Evolutionary conservation across 2,329 filamentous ascomycete genomes (phyloP).

Genomic region (Fusarium sp.): DNA sequence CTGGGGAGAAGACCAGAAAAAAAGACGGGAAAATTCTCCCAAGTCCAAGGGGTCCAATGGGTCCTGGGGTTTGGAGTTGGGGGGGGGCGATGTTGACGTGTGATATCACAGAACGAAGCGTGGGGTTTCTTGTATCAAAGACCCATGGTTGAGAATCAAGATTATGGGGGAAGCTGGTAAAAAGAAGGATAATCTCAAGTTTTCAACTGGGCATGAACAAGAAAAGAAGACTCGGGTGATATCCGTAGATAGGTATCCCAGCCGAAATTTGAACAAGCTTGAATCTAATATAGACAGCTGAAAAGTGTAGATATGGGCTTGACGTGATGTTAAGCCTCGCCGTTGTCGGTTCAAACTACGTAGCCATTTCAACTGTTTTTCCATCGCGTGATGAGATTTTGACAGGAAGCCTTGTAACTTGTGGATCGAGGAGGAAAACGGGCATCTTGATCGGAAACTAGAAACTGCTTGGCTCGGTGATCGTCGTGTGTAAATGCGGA

Average conservation of each 20-base stretch:
- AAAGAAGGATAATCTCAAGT: background rate
- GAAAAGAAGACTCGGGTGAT: constrained; percentile 15
- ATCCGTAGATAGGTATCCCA: constrained; percentile 17
- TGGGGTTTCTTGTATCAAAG: constrained; percentile 30
- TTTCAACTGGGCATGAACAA: background rate
- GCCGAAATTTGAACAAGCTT: constrained; percentile 21
- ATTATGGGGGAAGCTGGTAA: constrained; percentile 14
- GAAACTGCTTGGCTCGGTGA: constrained; percentile 14
- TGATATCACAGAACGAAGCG: constrained; percentile 31
- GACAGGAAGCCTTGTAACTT: background rate
- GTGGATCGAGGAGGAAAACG: constrained; percentile 6
- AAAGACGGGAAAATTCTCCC: constrained; percentile 2
- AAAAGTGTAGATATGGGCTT: background rate
- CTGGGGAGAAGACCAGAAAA: constrained; percentile 14
- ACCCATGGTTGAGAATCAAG: constrained; percentile 14
- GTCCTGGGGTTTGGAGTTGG: constrained; percentile 9
- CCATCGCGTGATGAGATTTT: constrained; percentile 10
- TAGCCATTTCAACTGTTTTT: background rate
- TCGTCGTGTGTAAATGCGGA: constrained; percentile 30
- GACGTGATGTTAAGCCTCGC: background rate
- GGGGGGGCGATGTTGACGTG: constrained; percentile 36
- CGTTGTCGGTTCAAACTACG: constrained; percentile 6
- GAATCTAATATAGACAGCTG: background rate
- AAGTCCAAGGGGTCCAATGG: background rate
- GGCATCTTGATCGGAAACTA: constrained; percentile 26